These are phyloP conservation scores for Dictyophora rubrovolvata DNA, from an alignment of 768 basidiomycete species.

Conservation along the genomic window DNA sequence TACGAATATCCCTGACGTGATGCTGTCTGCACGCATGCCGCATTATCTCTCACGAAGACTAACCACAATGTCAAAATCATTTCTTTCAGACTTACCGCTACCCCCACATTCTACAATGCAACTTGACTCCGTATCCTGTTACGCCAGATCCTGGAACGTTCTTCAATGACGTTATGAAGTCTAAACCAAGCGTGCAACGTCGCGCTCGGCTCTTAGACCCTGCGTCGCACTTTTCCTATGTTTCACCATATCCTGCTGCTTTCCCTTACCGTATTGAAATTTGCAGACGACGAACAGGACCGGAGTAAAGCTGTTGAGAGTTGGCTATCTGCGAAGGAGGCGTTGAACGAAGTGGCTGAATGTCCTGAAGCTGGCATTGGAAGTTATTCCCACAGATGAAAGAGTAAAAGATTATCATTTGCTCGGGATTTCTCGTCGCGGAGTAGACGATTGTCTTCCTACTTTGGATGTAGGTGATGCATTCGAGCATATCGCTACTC, in stretches of 20 bases:
- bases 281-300: constrained; percentile 40
- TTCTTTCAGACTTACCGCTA: constrained; percentile 48
- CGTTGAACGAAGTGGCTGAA: constrained; percentile 27
- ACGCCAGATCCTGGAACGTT: constrained; percentile 44
- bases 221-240: constrained; percentile 65
- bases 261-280: constrained; percentile 75
- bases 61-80: constrained; percentile 16
- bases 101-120: constrained; percentile 35
- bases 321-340: constrained; percentile 64
- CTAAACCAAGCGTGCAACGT: constrained; percentile 59
- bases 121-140: constrained; percentile 49
- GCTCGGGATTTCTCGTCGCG: constrained; percentile 61
- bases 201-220: constrained; percentile 51
- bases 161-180: constrained; percentile 33
- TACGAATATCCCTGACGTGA: constrained; percentile 51
- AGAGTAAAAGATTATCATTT: constrained; percentile 44
- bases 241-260: constrained; percentile 68
- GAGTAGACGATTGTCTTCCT: constrained; percentile 69
- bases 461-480: constrained; percentile 83
- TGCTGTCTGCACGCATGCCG: not conserved
- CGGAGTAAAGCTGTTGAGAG: constrained; percentile 59
- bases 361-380: constrained; percentile 14
- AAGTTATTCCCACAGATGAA: constrained; percentile 39
- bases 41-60: not conserved
- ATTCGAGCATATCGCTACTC: constrained; percentile 52